Base-by-base conservation (phyloP, 2,329 filamentous ascomycete species). In the Colletotrichum musae region DNA sequence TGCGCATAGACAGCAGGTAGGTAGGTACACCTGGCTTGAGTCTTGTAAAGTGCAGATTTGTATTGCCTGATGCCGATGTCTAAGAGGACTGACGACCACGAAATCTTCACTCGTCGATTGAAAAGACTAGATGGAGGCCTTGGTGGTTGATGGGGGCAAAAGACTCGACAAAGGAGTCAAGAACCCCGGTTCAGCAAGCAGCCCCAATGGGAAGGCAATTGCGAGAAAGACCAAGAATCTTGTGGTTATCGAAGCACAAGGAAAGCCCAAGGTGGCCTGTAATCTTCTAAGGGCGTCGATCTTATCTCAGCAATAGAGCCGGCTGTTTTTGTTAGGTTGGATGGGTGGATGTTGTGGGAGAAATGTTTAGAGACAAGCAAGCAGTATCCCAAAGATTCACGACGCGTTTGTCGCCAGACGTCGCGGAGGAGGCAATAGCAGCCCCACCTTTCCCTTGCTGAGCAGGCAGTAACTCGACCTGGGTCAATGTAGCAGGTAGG, bases 381-480 rank as follows among this genome's bases (percentile, higher is more conserved):
- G 48, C 48, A 16, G 48, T 28, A 13, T 28, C 18, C 10, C 16
- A 12, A 28, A 52, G 10, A 52, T 52, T 52, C 48, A 52, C 48
- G 48, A 52, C 48, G 48, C 48, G 48, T 32, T 52, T 12, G 48
- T 28, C 26, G 13, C 5, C 16, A 15, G 48, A 52, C 12, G 48
- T 52, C 24, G 48, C 24, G 15, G 21, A 50, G 26, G 48, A 4
- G 4, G 21, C 47, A 21, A 21, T 13, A 15, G 21, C 28, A 5
- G 48, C 48, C 48, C 48, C 48, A 52, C 48, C 48, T 52, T 52
- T 16, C 47, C 32, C 41, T n/a, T 43, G 41, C 41, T 43, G 13
- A 6, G 16, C 41, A 43, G 41, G 41, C 16, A 43, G 28, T 32
- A 9, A 32, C 28, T 32, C 2, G 7, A 32, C 28, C 10, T 32